Base-by-base conservation (phyloP, 306 rosid species). In the Rubus parviflorus region DNA sequence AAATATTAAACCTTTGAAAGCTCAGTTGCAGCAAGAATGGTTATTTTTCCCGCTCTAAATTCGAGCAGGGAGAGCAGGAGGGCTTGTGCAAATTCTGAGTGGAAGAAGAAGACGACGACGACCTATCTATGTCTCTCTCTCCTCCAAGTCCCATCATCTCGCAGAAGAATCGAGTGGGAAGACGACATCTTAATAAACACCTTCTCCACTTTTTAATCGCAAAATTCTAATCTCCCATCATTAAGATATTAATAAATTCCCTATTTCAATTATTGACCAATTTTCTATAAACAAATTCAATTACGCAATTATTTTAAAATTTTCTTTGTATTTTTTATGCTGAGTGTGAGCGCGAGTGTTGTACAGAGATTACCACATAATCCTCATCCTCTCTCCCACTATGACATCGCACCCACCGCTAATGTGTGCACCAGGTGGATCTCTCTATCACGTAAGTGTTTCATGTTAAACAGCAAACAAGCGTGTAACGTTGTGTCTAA, bases 381-480 rank as follows among this genome's bases (percentile, higher is more conserved):
- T 86, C 80, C 85, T 82, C 91, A 86, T 77, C 57, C 69, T 57
- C 63, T 22, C 20, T 9, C 68, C 94, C 90, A 88, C 90, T 87
- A 80, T 40, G 23, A 35, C 64, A 73, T 73, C 77, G 68, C 68
- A 73, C 54, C 76, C 0, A 73, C 23, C 46, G 69, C 84, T 88
- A 88, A 75, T 73, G 70, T 92, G 97, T 88, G 87, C 87, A 79
- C 88, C 88, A 82, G 88, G 82, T 87, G 76, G 89, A 84, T 77
- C 43, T 57, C 70, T 72, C 57, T 45, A 4, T 25, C 7, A 52
- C 53, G 47, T 58, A 30, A 30, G 35, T 30, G 35, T 30, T 30
- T 1, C 35, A 0, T 30, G 35, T 30, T 30, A 30, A 30, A 30
- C 35, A 30, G 35, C 35, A 2, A 30, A 30, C 35, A 30, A 30